Conservation (phyloP, 805 yeast species). For the Ogataea wickerhamii region DNA sequence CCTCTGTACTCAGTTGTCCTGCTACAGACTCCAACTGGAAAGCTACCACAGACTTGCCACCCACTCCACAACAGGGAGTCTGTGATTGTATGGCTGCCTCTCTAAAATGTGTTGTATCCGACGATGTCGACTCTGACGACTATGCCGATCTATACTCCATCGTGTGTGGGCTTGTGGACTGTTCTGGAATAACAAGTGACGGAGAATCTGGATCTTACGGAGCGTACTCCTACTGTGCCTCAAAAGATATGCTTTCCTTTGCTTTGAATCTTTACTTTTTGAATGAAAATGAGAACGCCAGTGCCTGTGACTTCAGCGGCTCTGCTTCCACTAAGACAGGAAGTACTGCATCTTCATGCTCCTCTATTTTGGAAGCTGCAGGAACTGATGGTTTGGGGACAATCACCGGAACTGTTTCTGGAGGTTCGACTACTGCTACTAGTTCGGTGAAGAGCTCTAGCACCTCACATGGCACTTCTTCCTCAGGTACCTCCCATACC, state of each 20-base stretch:
- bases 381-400: constrained; percentile 69
- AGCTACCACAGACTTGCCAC: constrained; percentile 69
- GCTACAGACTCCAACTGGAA: constrained; percentile 54
- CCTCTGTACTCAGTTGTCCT: constrained; percentile 58
- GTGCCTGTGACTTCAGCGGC: constrained; percentile 68
- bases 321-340: constrained; percentile 53
- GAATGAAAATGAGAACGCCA: constrained; percentile 36
- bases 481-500: constrained; percentile 14
- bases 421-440: constrained; percentile 19
- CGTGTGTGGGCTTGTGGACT: constrained; percentile 53
- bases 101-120: constrained; percentile 56
- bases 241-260: constrained; percentile 62
- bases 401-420: constrained; percentile 37
- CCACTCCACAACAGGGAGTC: constrained; percentile 63
- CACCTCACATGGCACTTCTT: constrained; percentile 20
- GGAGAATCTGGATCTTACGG: constrained; percentile 70
- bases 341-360: constrained; percentile 51
- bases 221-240: constrained; percentile 66
- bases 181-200: constrained; percentile 58
- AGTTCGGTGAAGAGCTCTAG: constrained; percentile 16
- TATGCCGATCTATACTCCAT: constrained; percentile 56
- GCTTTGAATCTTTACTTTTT: constrained; percentile 63
- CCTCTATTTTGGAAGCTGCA: constrained; percentile 57
- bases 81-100: constrained; percentile 63
- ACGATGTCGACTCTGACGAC: constrained; percentile 49